Conservation (phyloP, 495 filamentous ascomycete species). For the Xylaria scruposa region DNA sequence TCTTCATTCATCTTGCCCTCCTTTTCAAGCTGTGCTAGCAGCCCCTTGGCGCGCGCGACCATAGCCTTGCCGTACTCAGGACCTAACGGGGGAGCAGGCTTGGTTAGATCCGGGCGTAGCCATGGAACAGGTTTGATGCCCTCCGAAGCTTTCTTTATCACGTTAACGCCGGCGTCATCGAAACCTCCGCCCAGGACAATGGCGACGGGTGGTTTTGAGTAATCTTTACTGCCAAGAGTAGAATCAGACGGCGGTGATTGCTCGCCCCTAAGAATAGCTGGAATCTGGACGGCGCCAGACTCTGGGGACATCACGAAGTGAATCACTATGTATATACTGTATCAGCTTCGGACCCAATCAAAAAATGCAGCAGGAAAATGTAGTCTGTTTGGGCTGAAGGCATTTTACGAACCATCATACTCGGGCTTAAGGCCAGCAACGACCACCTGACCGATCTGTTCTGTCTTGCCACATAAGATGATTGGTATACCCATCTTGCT, state of each 20-base stretch:
- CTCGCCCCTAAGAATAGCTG: slow-evolving; percentile 37
- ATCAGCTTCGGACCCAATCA: slow-evolving; percentile 17
- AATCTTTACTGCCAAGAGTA: slow-evolving; percentile 42
- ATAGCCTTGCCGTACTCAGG: slow-evolving; percentile 43
- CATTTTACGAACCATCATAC: slow-evolving; percentile 38
- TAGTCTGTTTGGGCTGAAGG: neutral
- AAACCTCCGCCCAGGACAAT: slow-evolving; percentile 43
- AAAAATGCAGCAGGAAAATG: neutral
- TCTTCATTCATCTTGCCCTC: slow-evolving; percentile 42
- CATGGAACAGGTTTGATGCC: slow-evolving; percentile 40
- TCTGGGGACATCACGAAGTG: slow-evolving; percentile 37
- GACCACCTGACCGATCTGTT: slow-evolving; percentile 37
- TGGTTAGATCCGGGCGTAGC: slow-evolving; percentile 42
- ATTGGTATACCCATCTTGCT: slow-evolving; percentile 35
- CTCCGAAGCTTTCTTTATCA: slow-evolving; percentile 35
- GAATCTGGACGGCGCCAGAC: slow-evolving; percentile 35
- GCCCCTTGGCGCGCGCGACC: slow-evolving; percentile 38
- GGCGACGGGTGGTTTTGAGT: slow-evolving; percentile 39
- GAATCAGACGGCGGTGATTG: slow-evolving; percentile 29
- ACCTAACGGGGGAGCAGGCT: slow-evolving; percentile 37
- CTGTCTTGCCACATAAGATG: slow-evolving; percentile 39
- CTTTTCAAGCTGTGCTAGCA: slow-evolving; percentile 35
- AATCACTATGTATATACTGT: slow-evolving; percentile 33
- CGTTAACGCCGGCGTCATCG: slow-evolving; percentile 36
- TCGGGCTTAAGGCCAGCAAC: slow-evolving; percentile 43